Evolutionary conservation across 129 eudicot species (phyloP).

Genomic region (Heracleum sosnowskyi): DNA sequence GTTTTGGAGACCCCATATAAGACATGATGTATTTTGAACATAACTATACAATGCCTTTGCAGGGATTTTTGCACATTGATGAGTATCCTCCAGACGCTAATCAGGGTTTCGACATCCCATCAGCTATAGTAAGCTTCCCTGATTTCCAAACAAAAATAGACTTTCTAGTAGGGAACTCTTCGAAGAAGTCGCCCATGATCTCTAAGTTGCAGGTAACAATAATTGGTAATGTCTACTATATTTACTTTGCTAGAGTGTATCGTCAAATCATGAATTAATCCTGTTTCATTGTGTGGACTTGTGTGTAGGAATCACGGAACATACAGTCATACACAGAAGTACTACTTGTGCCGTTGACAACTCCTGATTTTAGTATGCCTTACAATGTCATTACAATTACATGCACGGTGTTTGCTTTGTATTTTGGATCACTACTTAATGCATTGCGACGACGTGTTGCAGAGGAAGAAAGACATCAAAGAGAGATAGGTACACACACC

Average conservation of each 20-base stretch:
- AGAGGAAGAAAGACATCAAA: constrained; percentile 74
- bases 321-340: constrained; percentile 89
- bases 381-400: constrained; percentile 94
- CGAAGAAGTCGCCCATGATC: constrained; percentile 46
- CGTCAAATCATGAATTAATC: constrained; percentile 5
- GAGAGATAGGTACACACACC: constrained; percentile 44
- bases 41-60: constrained; percentile 13
- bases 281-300: constrained; percentile 18
- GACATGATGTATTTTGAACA: background rate
- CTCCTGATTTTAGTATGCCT: constrained; percentile 99
- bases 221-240: background rate
- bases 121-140: constrained; percentile 75
- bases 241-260: background rate
- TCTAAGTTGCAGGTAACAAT: constrained; percentile 59
- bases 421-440: constrained; percentile 89
- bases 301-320: constrained; percentile 48
- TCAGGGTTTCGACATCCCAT: constrained; percentile 98
- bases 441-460: constrained; percentile 73
- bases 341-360: constrained; percentile 92
- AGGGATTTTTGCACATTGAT: constrained; percentile 97
- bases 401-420: constrained; percentile 90
- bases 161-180: constrained; percentile 37
- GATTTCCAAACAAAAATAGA: constrained; percentile 53
- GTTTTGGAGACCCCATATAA: background rate
- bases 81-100: constrained; percentile 99